A percentile compares a stretch with the other conserved stretches of the same genome.
phyloP scores from a whole-genome alignment of 257 asterid genomes.

The Coffea eugenioides region DNA sequence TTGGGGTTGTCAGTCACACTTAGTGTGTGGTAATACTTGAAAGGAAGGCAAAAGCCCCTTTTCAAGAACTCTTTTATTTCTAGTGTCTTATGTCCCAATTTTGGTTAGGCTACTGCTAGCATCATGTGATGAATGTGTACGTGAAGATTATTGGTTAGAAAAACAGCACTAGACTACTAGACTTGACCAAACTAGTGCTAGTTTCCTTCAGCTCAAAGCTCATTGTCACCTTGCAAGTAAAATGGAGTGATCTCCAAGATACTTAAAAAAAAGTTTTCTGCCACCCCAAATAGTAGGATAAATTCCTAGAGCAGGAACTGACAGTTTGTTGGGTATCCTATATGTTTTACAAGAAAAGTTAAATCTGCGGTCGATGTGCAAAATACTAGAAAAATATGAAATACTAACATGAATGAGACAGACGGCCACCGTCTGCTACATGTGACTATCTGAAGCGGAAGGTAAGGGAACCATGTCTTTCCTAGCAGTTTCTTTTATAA shows the following conservation, averaged over 20 bases:
- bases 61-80: constrained; percentile 11
- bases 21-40: constrained; percentile 21
- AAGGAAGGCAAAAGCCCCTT: constrained; percentile 28
- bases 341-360: constrained; percentile 8
- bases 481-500: constrained; percentile 14
- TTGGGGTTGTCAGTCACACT: constrained; percentile 22
- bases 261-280: not conserved
- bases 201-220: constrained; percentile 19
- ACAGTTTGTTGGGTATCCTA: constrained; percentile 9
- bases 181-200: not conserved
- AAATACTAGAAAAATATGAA: not conserved
- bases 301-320: not conserved
- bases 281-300: too few species aligned
- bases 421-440: constrained; percentile 27
- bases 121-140: constrained; percentile 26
- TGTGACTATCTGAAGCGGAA: constrained; percentile 38
- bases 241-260: constrained; percentile 10
- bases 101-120: constrained; percentile 10
- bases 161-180: not conserved
- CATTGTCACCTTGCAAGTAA: not conserved
- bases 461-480: constrained; percentile 22
- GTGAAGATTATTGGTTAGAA: not conserved
- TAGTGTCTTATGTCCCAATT: constrained; percentile 18
- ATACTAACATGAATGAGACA: not conserved
- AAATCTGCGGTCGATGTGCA: not conserved